phyloP scores from a whole-genome alignment of 1,284 basidiomycete species.

The Meira miltonrushii region DNA sequence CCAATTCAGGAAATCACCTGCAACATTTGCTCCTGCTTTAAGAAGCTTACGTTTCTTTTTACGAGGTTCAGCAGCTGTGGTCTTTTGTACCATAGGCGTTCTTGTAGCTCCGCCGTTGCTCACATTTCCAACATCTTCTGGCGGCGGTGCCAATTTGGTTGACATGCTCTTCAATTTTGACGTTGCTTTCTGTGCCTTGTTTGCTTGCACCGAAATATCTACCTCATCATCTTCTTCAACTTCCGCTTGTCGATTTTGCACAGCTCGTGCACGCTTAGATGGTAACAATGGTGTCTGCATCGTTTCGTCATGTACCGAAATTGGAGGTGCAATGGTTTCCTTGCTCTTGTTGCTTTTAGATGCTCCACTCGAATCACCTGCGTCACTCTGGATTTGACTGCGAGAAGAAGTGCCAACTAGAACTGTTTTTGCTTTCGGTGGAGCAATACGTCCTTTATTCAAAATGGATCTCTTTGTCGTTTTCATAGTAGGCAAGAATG shows the following conservation, averaged over 20 bases:
- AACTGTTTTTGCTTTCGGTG: no score
- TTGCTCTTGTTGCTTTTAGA: no score
- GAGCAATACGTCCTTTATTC: no score
- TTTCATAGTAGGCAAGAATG: no score
- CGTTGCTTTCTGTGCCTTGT: neutral
- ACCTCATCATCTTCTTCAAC: neutral
- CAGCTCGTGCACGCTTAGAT: neutral
- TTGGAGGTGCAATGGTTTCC: no score
- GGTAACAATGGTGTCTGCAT: neutral
- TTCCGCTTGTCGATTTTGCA: neutral
- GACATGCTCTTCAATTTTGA: neutral
- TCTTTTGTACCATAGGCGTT: slow-evolving; percentile 2
- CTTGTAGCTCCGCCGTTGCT: neutral
- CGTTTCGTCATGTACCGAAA: no score
- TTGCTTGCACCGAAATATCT: neutral
- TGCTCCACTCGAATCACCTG: no score
- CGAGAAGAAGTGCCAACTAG: no score
- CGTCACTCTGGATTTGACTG: no score
- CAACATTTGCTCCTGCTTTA: neutral
- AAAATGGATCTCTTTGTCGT: no score
- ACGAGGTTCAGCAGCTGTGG: neutral
- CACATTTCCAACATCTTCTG: neutral
- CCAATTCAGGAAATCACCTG: neutral
- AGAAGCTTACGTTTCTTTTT: slow-evolving; percentile 9
- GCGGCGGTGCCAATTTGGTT: neutral